phyloP scores from a whole-genome alignment of 148 eudicot species.

The Camellia sinensis region DNA sequence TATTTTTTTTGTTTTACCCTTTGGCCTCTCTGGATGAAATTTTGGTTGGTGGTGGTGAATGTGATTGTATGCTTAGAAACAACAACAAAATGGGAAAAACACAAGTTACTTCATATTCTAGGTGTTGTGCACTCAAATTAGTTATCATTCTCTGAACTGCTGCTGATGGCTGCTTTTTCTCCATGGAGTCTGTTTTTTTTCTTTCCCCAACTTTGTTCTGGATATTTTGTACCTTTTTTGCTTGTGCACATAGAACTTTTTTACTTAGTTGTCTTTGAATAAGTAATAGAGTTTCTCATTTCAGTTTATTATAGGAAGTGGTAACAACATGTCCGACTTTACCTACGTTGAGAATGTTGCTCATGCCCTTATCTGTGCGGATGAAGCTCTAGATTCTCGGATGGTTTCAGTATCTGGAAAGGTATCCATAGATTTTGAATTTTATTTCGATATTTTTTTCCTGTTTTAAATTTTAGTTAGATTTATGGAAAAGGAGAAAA shows the following conservation, averaged over 20 bases:
- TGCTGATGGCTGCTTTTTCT: neutral
- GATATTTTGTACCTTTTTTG: neutral
- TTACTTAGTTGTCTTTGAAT: constrained; percentile 24
- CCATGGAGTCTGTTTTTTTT: neutral
- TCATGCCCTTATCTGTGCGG: constrained; percentile 88
- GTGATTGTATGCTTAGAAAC: neutral
- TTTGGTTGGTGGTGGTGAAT: neutral
- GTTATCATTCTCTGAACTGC: constrained; percentile 1
- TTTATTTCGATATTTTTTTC: neutral
- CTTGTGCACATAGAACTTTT: neutral
- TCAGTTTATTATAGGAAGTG: constrained; percentile 90
- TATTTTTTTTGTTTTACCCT: neutral
- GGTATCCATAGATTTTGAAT: constrained; percentile 35
- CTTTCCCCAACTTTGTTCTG: neutral
- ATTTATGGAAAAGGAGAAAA: constrained; percentile 13
- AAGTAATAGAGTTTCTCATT: constrained; percentile 52
- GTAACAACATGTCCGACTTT: constrained; percentile 65
- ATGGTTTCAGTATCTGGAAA: constrained; percentile 70
- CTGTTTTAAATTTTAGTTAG: neutral
- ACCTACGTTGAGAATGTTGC: constrained; percentile 95
- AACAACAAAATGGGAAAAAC: neutral
- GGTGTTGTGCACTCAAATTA: neutral
- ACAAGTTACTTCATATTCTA: neutral
- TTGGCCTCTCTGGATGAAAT: too few species aligned
- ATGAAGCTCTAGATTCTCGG: constrained; percentile 59